Base-by-base conservation (phyloP, 352 stramenopile species). In the Thalassiosira ordinaria region DNA sequence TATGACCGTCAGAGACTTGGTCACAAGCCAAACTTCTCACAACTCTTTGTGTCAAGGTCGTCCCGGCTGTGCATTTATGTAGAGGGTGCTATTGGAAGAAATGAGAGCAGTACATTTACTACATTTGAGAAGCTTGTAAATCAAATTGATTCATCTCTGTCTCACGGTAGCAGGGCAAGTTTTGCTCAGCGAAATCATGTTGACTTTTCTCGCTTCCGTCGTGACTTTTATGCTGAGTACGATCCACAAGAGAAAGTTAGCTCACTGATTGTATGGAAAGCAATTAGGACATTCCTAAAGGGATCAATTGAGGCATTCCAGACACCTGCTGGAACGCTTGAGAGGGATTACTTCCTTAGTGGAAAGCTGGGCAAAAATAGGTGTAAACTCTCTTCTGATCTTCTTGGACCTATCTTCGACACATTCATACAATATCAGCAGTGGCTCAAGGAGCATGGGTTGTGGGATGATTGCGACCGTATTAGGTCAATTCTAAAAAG, bases 221-320 rank as follows among this genome's bases (percentile, higher is more conserved):
- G 44, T 6, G 70, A 89, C 31, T 49, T 88, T 74, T 37, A 9
- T n/a, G n/a, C n/a, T 37, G 1, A 27, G 35, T 13, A 11, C 31
- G 27, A 65, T 41, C 26, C 18, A 39, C 29, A 13, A 73, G n/a
- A 51, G 74, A 9, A 51, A 74, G 20, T 83, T 16, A 69, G 77
- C 69, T 59, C 84, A 51, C 61, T 92, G 16, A 20, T 90, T 46
- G 69, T 81, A 35, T 93, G 86, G 85, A 91, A 78, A 46, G 41
- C 87, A 13, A 92, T 93, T 69, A 49, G 78, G 46, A 88, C 75
- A 6, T 91, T 89, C 51, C 68, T 93, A 24, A 93, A 92, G 41
- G 88, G 88, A 55, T 91, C 84, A 3, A 86, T 91, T 46, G 86
- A 91, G 65, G 88, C 88, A 51, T 69, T 80, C 39, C 64, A 69